phyloP scores from a whole-genome alignment of 2,329 filamentous ascomycete species.

The Rutstroemia sp. region DNA sequence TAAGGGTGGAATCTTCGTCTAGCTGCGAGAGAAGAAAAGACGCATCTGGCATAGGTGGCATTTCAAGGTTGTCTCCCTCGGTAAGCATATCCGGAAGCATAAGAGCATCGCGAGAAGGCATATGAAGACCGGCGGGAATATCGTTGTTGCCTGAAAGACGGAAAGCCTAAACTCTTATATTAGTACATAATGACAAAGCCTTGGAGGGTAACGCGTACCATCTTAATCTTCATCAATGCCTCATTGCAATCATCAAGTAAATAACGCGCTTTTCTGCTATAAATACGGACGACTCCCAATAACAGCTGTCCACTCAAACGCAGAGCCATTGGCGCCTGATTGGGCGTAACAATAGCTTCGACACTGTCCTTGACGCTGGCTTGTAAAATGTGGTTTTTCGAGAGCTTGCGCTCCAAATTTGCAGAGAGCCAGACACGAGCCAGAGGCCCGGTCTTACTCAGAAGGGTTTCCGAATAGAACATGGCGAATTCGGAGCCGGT shows the following conservation, averaged over 20 bases:
- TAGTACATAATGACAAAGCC: constrained; percentile 24
- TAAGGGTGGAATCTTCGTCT: constrained; percentile 50
- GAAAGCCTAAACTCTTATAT: constrained; percentile 62
- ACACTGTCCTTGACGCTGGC: constrained; percentile 94
- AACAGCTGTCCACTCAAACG: constrained; percentile 90
- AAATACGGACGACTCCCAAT: constrained; percentile 93
- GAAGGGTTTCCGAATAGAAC: constrained; percentile 96
- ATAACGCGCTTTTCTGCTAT: constrained; percentile 94
- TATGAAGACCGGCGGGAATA: constrained; percentile 72
- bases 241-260: constrained; percentile 96
- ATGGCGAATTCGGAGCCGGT: constrained; percentile 43
- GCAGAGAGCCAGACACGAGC: constrained; percentile 97
- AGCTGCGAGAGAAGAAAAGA: constrained; percentile 75
- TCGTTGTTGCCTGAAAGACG: constrained; percentile 92
- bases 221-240: constrained; percentile 95
- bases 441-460: constrained; percentile 94
- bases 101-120: constrained; percentile 77
- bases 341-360: constrained; percentile 86
- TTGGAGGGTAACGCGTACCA: constrained; percentile 53
- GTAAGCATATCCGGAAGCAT: constrained; percentile 90
- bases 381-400: constrained; percentile 91
- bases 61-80: constrained; percentile 71
- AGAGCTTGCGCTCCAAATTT: constrained; percentile 96
- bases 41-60: constrained; percentile 80
- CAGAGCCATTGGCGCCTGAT: constrained; percentile 89